Evolutionary conservation across 108 stramenopile species (phyloP).

Genomic region (Fistulifera pelliculosa): DNA sequence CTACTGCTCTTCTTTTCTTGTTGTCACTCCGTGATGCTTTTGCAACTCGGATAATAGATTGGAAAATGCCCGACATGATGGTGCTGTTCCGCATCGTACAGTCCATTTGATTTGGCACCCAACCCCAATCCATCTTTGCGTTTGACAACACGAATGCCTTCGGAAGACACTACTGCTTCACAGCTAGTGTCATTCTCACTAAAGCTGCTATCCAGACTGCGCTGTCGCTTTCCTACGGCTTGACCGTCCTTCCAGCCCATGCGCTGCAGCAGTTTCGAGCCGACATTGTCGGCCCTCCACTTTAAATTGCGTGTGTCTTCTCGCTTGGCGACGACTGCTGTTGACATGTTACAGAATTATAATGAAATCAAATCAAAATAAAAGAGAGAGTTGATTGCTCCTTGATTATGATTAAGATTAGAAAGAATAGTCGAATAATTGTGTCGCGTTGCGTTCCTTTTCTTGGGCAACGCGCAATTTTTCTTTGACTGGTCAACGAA

Average conservation of each 20-base stretch:
- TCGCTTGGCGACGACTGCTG: neutral
- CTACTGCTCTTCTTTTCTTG: slow-evolving; percentile 19
- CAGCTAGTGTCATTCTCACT: neutral
- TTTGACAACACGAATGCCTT: slow-evolving; percentile 16
- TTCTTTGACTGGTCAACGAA: too few species aligned
- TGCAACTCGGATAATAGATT: slow-evolving; percentile 8
- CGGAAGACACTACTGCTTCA: neutral
- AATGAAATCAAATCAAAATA: too few species aligned
- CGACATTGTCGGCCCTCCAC: slow-evolving; percentile 62
- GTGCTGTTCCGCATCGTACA: neutral
- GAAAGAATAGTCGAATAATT: too few species aligned
- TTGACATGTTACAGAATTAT: too few species aligned
- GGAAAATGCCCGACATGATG: slow-evolving; percentile 6
- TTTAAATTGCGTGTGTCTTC: slow-evolving; percentile 57
- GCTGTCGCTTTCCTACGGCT: slow-evolving; percentile 68
- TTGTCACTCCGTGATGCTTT: slow-evolving; percentile 2
- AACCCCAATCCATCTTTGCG: slow-evolving; percentile 31
- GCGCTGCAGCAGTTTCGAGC: slow-evolving; percentile 63
- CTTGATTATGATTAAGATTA: too few species aligned
- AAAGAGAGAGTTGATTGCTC: too few species aligned
- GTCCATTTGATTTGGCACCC: slow-evolving; percentile 2
- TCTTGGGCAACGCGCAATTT: too few species aligned
- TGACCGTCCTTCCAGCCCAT: slow-evolving; percentile 90
- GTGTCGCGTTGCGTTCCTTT: too few species aligned
- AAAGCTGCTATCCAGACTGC: slow-evolving; percentile 32